Conservation (phyloP, 345 rosid genomes). For the Boechera stricta region DNA sequence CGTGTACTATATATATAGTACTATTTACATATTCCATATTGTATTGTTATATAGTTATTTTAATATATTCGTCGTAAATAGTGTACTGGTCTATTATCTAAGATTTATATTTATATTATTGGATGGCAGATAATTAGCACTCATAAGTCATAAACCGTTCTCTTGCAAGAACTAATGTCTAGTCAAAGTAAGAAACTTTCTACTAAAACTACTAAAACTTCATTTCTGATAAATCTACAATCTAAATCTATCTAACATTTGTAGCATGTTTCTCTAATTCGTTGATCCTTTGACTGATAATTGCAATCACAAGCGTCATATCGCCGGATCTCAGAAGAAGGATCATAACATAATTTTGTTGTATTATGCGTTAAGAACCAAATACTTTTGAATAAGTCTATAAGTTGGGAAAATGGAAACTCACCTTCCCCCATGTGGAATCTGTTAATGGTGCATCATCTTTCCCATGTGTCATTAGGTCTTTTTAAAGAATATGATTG, state of each 20-base stretch:
- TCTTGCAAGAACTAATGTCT: no score
- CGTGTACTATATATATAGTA: neutral
- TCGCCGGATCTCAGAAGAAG: neutral
- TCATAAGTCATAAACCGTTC: no score
- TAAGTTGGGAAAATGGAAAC: slow-evolving; percentile 36
- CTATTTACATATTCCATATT: neutral
- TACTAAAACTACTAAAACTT: neutral
- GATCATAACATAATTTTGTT: slow-evolving; percentile 2
- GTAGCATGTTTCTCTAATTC: neutral
- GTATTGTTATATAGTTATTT: neutral
- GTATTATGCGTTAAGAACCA: slow-evolving; percentile 21
- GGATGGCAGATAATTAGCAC: neutral
- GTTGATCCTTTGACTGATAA: neutral
- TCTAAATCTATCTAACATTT: neutral
- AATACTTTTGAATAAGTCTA: slow-evolving; percentile 39
- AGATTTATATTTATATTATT: neutral
- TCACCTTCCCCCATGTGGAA: slow-evolving; percentile 45
- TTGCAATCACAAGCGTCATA: neutral
- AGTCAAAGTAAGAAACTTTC: neutral
- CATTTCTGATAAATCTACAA: neutral
- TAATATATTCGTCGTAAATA: neutral
- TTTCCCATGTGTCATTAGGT: slow-evolving; percentile 43
- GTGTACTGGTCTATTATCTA: neutral
- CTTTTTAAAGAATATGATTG: slow-evolving; percentile 10
- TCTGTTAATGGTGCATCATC: slow-evolving; percentile 40